These are phyloP conservation scores for Daedalea quercina DNA, from an alignment of 768 basidiomycete genomes.

Conservation along the genomic window DNA sequence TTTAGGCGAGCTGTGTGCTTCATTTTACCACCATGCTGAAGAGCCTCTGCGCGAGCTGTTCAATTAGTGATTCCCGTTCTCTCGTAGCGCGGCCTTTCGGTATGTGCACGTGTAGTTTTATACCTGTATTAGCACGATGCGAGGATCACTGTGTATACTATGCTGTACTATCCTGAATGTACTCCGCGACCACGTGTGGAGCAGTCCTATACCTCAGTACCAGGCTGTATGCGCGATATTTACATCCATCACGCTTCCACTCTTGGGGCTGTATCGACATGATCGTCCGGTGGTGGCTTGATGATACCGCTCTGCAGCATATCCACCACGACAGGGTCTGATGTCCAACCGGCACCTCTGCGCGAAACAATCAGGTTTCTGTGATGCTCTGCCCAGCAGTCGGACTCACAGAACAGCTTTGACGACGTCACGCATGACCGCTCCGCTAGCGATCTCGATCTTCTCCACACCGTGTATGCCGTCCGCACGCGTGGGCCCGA, in stretches of 20 bases:
- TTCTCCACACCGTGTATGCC: conserved; percentile 61
- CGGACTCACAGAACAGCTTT: conserved; percentile 50
- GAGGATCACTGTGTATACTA: no score
- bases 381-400: conserved; percentile 1
- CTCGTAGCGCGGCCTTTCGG: no score
- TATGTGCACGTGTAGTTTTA: no score
- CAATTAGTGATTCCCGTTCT: no score
- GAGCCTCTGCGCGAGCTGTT: no score
- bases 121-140: no score
- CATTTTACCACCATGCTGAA: no score
- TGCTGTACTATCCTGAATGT: no score
- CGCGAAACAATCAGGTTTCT: background rate
- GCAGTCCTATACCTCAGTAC: no score
- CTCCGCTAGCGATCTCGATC: conserved; percentile 69
- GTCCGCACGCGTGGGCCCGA: conserved; percentile 88
- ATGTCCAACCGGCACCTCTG: conserved; percentile 39
- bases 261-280: conserved; percentile 17
- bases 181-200: no score
- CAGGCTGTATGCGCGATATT: no score
- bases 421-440: conserved; percentile 65
- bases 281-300: conserved; percentile 39
- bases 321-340: conserved; percentile 39
- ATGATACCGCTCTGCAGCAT: conserved; percentile 58
- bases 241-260: background rate
- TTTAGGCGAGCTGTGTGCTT: no score